phyloP scores from a whole-genome alignment of 345 rosid species.

The Eucalyptus rudis region DNA sequence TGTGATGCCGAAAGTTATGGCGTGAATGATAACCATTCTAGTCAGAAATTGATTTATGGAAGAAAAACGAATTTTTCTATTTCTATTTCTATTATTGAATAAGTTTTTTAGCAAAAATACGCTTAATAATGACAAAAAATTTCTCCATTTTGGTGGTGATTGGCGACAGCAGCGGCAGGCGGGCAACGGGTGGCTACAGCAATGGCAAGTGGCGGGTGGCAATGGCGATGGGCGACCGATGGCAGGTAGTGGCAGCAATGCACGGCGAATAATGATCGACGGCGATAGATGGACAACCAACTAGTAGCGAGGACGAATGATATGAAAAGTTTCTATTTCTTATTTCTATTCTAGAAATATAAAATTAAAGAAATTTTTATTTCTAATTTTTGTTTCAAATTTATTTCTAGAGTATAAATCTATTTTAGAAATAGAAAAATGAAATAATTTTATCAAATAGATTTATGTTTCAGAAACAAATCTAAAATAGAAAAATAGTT shows the following conservation, averaged over 20 bases:
- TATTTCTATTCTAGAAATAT: too few relatives aligned
- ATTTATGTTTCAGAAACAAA: too few relatives aligned
- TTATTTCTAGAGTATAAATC: too few relatives aligned
- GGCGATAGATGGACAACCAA: accelerated
- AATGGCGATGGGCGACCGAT: accelerated
- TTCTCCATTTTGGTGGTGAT: too few relatives aligned
- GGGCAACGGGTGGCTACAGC: accelerated
- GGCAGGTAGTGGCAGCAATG: accelerated
- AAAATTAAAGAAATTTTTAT: too few relatives aligned
- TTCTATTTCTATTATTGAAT: too few relatives aligned
- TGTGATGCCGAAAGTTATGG: accelerated
- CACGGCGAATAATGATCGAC: accelerated
- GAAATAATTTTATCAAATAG: too few relatives aligned
- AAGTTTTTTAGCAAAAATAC: too few relatives aligned
- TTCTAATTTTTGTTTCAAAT: too few relatives aligned
- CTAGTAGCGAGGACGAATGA: too few relatives aligned
- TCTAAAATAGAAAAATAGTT: accelerated
- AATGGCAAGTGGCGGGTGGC: accelerated
- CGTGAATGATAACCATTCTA: accelerated
- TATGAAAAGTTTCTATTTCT: accelerated
- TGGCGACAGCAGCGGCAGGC: accelerated
- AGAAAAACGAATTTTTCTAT: accelerated
- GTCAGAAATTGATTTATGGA: accelerated
- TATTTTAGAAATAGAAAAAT: too few relatives aligned
- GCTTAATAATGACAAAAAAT: too few relatives aligned